phyloP scores from a whole-genome alignment of 2,329 filamentous ascomycete species.

The Penicillium hesseltinei region DNA sequence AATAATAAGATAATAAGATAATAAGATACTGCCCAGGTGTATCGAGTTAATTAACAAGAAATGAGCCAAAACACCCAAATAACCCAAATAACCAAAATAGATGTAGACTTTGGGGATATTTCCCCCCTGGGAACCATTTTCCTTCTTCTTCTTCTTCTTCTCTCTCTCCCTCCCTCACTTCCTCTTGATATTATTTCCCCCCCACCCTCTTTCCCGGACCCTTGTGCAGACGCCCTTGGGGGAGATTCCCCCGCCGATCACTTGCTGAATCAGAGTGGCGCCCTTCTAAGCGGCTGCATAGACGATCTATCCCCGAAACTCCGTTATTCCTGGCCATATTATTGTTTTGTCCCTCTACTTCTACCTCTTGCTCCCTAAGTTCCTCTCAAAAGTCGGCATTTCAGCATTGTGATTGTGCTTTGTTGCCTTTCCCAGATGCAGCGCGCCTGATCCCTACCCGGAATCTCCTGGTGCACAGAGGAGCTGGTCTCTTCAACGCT shows the following conservation, averaged over 20 bases:
- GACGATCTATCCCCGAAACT: constrained; percentile 15
- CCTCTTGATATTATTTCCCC: background rate
- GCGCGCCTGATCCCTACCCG: constrained; percentile 23
- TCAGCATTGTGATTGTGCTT: constrained; percentile 3
- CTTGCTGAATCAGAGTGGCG: constrained; percentile 19
- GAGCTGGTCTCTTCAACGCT: constrained; percentile 43
- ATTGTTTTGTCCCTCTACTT: constrained; percentile 5
- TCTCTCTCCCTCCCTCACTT: constrained; percentile 8
- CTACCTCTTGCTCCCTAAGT: background rate
- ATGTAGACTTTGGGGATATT: background rate
- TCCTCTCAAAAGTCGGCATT: background rate
- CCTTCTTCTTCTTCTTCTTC: background rate
- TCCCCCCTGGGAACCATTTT: background rate
- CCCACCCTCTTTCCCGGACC: background rate
- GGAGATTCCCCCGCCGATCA: constrained; percentile 19
- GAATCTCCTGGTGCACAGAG: constrained; percentile 33
- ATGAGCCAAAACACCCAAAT: background rate
- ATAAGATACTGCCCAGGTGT: background rate
- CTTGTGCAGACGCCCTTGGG: constrained; percentile 2
- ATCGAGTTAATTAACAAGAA: background rate
- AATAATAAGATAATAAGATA: background rate
- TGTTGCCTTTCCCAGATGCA: constrained; percentile 18
- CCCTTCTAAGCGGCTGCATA: constrained; percentile 13
- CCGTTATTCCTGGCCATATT: constrained; percentile 6
- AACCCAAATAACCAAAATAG: background rate